A percentile compares a stretch with the other conserved stretches of the same genome.
Evolutionary conservation across 345 rosid genomes (phyloP).

Genomic region (Rhodamnia rubescens): DNA sequence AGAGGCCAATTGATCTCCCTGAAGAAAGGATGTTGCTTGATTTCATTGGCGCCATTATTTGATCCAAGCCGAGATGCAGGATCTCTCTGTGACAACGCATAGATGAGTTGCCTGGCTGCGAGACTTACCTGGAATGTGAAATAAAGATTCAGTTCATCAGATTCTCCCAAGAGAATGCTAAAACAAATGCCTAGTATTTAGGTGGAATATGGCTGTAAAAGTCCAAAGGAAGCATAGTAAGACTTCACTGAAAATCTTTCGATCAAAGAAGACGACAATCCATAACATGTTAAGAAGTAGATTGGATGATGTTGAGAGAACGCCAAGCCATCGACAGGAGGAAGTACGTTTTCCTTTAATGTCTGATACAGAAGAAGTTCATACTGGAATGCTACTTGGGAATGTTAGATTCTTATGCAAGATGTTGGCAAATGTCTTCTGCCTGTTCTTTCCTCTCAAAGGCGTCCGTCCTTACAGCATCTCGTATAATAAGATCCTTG

Average conservation of each 20-base stretch:
- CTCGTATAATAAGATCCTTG: constrained; percentile 86
- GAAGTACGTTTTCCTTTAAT: not conserved
- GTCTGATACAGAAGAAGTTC: not conserved
- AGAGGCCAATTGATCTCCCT: constrained; percentile 89
- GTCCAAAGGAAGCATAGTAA: not conserved
- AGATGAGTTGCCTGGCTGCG: constrained; percentile 64
- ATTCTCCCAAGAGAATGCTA: not conserved
- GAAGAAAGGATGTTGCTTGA: constrained; percentile 88
- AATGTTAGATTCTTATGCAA: constrained; percentile 89
- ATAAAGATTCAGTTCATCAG: not conserved
- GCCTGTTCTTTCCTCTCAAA: constrained; percentile 94
- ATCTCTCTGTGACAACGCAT: constrained; percentile 60
- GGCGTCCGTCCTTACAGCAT: constrained; percentile 96
- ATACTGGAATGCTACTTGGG: constrained; percentile 90
- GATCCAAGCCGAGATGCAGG: constrained; percentile 73
- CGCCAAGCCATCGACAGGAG: not conserved
- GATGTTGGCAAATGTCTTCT: constrained; percentile 88
- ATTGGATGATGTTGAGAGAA: not conserved
- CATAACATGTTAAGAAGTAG: not conserved
- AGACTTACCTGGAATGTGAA: constrained; percentile 68
- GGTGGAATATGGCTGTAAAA: not conserved
- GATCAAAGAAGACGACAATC: not conserved
- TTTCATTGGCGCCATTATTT: constrained; percentile 67
- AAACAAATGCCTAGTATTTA: not conserved
- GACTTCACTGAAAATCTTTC: not conserved